phyloP scores from a whole-genome alignment of 352 stramenopile species.

The Phytophthora meadii region DNA sequence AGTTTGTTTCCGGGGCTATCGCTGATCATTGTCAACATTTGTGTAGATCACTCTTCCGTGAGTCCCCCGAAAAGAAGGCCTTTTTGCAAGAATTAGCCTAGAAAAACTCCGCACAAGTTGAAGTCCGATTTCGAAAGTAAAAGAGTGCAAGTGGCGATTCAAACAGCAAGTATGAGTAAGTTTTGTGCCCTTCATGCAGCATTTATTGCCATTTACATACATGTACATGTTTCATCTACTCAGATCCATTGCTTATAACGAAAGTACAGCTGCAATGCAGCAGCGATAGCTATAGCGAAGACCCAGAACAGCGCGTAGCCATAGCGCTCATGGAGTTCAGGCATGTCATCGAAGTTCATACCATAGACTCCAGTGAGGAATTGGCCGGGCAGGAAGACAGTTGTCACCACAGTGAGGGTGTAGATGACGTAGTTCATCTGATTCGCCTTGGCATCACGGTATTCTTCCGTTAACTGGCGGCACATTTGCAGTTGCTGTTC shows the following conservation, averaged over 20 bases:
- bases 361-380: slow-evolving; percentile 91
- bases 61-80: slow-evolving; percentile 61
- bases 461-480: slow-evolving; percentile 79
- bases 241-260: slow-evolving; percentile 88
- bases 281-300: slow-evolving; percentile 71
- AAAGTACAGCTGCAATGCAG: slow-evolving; percentile 81
- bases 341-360: slow-evolving; percentile 93
- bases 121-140: too few species aligned
- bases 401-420: slow-evolving; percentile 91
- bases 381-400: slow-evolving; percentile 86
- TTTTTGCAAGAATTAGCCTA: slow-evolving; percentile 44
- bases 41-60: slow-evolving; percentile 64
- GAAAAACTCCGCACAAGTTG: neutral
- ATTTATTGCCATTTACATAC: neutral
- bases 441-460: slow-evolving; percentile 82
- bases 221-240: slow-evolving; percentile 3
- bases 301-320: slow-evolving; percentile 88
- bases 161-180: too few species aligned
- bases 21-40: slow-evolving; percentile 2
- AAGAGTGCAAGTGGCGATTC: too few species aligned
- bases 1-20: neutral
- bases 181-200: too few species aligned
- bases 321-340: slow-evolving; percentile 82
- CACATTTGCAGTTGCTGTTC: slow-evolving; percentile 86
- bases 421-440: slow-evolving; percentile 93